Percentiles rank a stretch among this genome's conserved stretches.
These are phyloP conservation scores for Fusarium ramigenum DNA, from an alignment of 2,329 filamentous ascomycete genomes.

Conservation along the genomic window DNA sequence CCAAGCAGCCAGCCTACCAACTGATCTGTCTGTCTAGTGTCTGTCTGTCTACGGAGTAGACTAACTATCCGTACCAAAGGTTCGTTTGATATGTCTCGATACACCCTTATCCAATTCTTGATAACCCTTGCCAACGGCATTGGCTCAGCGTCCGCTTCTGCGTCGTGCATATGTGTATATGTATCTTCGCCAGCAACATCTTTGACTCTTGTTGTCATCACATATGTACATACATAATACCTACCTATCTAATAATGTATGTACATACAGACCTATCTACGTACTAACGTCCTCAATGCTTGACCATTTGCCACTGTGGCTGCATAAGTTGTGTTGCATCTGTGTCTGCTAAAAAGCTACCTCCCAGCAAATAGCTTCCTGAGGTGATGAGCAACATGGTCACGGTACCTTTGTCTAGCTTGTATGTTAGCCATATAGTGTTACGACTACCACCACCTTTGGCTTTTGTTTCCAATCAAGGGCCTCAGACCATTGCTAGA, in stretches of 20 bases:
- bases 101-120: background rate
- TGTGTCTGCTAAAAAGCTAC: conserved; percentile 1
- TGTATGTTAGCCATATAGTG: conserved; percentile 22
- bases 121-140: background rate
- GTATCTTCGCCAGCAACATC: background rate
- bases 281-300: background rate
- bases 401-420: conserved; percentile 33
- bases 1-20: background rate
- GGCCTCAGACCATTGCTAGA: background rate
- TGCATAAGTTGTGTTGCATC: background rate
- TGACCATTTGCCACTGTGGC: conserved; percentile 24
- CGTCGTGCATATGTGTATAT: background rate
- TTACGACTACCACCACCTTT: conserved; percentile 20
- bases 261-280: background rate
- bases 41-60: background rate
- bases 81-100: background rate
- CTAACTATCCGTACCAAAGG: background rate
- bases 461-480: conserved; percentile 25
- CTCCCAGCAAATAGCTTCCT: conserved; percentile 17
- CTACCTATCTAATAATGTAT: background rate
- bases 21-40: background rate
- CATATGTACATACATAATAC: background rate
- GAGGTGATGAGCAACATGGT: conserved; percentile 14
- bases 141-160: background rate
- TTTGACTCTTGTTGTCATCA: background rate